Evolutionary conservation across 495 filamentous ascomycete genomes (phyloP), one percentile per base, ranked within the genome.

Genomic region (Thozetella sp.): DNA sequence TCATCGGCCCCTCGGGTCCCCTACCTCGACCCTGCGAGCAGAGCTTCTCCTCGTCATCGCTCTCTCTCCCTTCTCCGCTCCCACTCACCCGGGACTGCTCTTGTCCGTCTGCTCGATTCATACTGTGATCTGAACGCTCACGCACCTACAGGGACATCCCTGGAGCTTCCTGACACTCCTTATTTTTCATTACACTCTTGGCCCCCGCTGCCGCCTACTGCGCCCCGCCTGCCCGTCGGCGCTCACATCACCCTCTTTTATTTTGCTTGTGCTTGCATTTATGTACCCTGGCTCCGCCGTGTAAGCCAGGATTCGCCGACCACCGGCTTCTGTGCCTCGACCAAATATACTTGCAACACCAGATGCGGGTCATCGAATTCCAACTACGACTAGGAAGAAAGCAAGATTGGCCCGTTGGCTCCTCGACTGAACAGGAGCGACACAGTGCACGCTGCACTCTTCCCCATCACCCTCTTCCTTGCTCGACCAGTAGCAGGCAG

Each of bases 331-430:
- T 20, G 43, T 57, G 22, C 43, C 55, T 57, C 20, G 43, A 9
- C 24, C 57, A 51, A 59, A 37, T 43, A 24, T 53, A 66, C 60
- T 62, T 67, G 68, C 68, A 66, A 71, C 68, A 63, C 56, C 55
- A 62, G 54, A 57, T 65, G 68, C 62, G 62, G 66, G 61, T 60
- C 62, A 48, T 48, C 43, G 6, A 48, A 10, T 48, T 10, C 46
- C 30, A 43, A 34, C 48, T 60, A 25, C 43, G 54, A 60, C 45
- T 54, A 48, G 20, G 48, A 57, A 52, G 25, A 60, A 22, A 22
- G 55, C 58, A 52, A 63, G 24, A 55, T 51, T 50, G 22, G 48
- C 6, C n/a, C 24, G 23, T 25, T 22, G 15, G 24, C 34, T 56
- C 34, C 24, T 25, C 52, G 23, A 48, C 24, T 30, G 51, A 30